Base-by-base conservation (phyloP, 2,329 filamentous ascomycete species). In the Rutstroemia sp. region DNA sequence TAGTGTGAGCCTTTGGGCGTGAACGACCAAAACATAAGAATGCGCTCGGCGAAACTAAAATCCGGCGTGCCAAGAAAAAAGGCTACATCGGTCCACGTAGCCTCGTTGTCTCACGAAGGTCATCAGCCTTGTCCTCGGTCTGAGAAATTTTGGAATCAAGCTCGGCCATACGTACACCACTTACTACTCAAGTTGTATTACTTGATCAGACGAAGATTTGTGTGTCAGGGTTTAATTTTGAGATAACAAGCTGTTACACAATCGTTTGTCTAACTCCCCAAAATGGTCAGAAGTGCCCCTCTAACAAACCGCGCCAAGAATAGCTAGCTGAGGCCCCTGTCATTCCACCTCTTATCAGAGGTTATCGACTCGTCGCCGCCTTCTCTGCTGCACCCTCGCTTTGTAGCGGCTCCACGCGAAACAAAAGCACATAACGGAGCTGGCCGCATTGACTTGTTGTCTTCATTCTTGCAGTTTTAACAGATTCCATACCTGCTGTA, bases 291-390 rank as follows among this genome's bases (percentile, higher is more conserved):
- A 34, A 34, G 10, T 34, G 30, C 30, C 30, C 30, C 30, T 34
- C 30, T 34, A 25, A 12, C n/a, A 12, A 42, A 6, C n/a, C 19
- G n/a, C 49, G 53, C 47, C 46, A 50, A 51, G 53, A 51, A 42
- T 19, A 18, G n/a, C 18, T 46, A 46, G 21, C 8, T 23, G 14
- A 37, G 25, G 10, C 19, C 42, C 47, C 30, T 50, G 25, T 51
- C 19, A 19, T 19, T 42, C 19, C 14, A 34, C 41, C 41, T 55
- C 53, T 44, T 55, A 55, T 55, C 46, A 44, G 49, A 52, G 38
- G 34, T 44, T 51, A 55, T 50, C 52, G 27, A 55, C 44, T 41
- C 52, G 12, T 54, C 19, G 44, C 42, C 23, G 39, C 14, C 42
- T 46, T 46, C 42, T 16, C 21, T 23, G 18, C 52, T 54, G 52